Evolutionary conservation across 2,329 filamentous ascomycete species (phyloP).

Genomic region (Calcarisporium arbuscula): DNA sequence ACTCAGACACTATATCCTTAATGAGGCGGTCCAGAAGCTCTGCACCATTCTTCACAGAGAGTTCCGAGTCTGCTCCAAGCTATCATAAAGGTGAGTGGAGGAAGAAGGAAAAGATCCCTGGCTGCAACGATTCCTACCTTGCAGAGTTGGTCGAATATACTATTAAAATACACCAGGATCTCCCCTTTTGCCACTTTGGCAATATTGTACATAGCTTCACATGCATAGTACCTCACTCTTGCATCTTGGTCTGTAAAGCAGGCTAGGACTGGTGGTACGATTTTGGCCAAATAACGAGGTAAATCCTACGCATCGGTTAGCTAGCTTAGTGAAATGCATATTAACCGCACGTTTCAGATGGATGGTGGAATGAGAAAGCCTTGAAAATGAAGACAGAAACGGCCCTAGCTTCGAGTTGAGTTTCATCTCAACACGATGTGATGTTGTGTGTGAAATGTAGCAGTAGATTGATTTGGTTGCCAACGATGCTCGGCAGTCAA

Average conservation of each 20-base stretch:
- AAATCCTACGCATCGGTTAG: too few species aligned
- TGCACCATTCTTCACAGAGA: slow-evolving; percentile 96
- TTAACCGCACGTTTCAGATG: slow-evolving; percentile 6
- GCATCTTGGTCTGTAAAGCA: slow-evolving; percentile 99
- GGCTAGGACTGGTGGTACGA: slow-evolving; percentile 91
- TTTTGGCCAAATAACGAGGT: slow-evolving; percentile 83
- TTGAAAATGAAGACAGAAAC: too few species aligned
- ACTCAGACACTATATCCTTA: slow-evolving; percentile 94
- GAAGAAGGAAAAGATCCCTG: slow-evolving; percentile 1
- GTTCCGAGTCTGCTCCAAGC: slow-evolving; percentile 91
- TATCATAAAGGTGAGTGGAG: slow-evolving; percentile 30
- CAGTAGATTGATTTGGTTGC: too few species aligned
- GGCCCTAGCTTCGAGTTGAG: too few species aligned
- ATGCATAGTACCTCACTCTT: slow-evolving; percentile 93
- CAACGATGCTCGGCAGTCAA: too few species aligned
- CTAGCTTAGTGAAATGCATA: background rate
- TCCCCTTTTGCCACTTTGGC: slow-evolving; percentile 98
- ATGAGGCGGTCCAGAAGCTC: slow-evolving; percentile 90
- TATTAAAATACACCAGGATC: slow-evolving; percentile 94
- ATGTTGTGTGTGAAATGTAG: too few species aligned
- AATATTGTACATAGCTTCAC: slow-evolving; percentile 99
- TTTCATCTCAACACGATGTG: too few species aligned
- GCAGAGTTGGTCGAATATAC: slow-evolving; percentile 94
- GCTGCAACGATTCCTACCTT: slow-evolving; percentile 56
- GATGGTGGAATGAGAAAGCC: background rate